These are phyloP conservation scores for Tirmania nivea DNA, from an alignment of 495 filamentous ascomycete species.

Conservation along the genomic window DNA sequence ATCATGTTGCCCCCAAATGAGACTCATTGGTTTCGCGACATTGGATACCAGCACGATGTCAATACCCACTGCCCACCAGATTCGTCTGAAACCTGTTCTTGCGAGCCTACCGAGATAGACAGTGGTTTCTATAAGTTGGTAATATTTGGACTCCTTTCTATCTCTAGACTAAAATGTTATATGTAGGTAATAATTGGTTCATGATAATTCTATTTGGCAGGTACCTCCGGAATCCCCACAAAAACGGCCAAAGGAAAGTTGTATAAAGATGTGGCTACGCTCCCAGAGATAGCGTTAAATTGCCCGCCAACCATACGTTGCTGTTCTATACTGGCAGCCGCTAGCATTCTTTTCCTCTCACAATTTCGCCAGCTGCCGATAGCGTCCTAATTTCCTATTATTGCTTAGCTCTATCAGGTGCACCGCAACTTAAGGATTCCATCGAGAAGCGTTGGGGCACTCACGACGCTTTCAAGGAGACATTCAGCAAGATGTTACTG, in stretches of 20 bases:
- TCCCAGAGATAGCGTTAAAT: no score
- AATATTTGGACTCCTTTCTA: background rate
- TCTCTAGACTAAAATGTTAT: background rate
- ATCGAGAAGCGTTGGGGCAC: constrained; percentile 64
- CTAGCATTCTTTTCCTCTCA: constrained; percentile 28
- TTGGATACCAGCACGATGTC: constrained; percentile 19
- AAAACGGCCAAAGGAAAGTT: background rate
- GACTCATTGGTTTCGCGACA: constrained; percentile 31
- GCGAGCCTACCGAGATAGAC: background rate
- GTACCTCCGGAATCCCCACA: background rate
- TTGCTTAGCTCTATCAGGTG: constrained; percentile 43
- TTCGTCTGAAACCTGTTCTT: background rate
- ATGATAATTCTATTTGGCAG: background rate
- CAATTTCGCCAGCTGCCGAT: constrained; percentile 40
- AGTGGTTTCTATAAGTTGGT: background rate
- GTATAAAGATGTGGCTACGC: background rate
- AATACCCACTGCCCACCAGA: background rate
- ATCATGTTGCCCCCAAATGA: constrained; percentile 28
- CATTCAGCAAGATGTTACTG: constrained; percentile 64
- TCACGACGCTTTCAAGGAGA: constrained; percentile 51
- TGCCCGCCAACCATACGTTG: no score
- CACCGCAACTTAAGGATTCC: constrained; percentile 31
- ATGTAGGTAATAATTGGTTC: background rate
- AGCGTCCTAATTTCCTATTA: no score
- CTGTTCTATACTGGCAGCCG: no score